Conservation (phyloP, 768 basidiomycete species). For the Lactarius hatsudake region DNA sequence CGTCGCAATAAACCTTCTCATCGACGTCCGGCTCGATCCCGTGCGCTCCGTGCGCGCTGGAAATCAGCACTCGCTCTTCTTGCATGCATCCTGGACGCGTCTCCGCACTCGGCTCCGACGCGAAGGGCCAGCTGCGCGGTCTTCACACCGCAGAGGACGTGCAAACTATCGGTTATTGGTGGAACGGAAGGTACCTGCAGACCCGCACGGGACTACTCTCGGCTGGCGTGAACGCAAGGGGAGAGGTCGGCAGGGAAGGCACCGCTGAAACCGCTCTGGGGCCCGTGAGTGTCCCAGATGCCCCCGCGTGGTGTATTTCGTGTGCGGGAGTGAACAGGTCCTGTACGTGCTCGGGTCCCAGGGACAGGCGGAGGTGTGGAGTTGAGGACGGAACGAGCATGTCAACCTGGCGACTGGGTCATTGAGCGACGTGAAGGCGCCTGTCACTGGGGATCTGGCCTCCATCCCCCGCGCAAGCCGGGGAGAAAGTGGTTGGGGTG, state of each 20-base stretch:
- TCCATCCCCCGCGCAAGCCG: conserved; percentile 12
- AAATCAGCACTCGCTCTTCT: conserved; percentile 51
- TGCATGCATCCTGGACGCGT: conserved; percentile 49
- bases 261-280: conserved; percentile 22
- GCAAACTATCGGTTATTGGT: conserved; percentile 55
- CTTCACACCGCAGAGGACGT: conserved; percentile 34
- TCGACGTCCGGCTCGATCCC: conserved; percentile 21
- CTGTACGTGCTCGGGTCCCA: conserved; percentile 37
- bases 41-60: conserved; percentile 42
- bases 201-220: conserved; percentile 39
- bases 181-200: conserved; percentile 71
- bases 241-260: conserved; percentile 59
- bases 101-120: conserved; percentile 62
- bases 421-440: conserved; percentile 50
- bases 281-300: conserved; percentile 35
- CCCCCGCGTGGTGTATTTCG: conserved; percentile 26
- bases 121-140: conserved; percentile 62
- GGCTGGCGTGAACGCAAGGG: conserved; percentile 56
- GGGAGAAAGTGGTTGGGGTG: conserved; percentile 25
- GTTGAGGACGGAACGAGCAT: conserved; percentile 99
- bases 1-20: conserved; percentile 35
- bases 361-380: conserved; percentile 50
- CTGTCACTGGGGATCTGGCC: conserved; percentile 56
- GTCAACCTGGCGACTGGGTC: conserved; percentile 80
- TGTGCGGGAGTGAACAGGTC: conserved; percentile 85